Evolutionary conservation across 768 basidiomycete species (phyloP).

Genomic region (Tricholoma saponaceum): DNA sequence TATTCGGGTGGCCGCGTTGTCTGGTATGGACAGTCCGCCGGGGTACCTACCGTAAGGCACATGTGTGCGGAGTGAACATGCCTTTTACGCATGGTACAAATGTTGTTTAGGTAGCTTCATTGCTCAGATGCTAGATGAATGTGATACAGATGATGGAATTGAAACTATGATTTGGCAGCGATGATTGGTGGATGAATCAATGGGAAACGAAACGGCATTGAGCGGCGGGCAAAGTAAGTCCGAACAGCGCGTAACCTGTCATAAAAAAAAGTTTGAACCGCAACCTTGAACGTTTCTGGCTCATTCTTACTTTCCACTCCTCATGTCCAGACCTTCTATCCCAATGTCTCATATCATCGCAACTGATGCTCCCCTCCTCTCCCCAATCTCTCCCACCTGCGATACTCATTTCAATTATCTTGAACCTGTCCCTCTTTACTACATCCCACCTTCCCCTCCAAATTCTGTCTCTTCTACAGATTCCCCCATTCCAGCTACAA

Average conservation of each 20-base stretch:
- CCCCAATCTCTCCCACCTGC: conserved; percentile 34
- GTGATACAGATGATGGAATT: not conserved
- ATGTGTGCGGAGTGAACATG: no score
- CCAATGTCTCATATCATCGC: conserved; percentile 59
- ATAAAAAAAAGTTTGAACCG: conserved; percentile 16
- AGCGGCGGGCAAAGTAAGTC: conserved; percentile 22
- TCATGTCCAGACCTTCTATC: conserved; percentile 29
- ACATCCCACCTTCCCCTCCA: conserved; percentile 45
- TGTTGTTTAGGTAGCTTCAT: no score
- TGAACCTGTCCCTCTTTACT: conserved; percentile 36
- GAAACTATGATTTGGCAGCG: not conserved
- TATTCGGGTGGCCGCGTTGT: no score
- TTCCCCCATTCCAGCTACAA: conserved; percentile 41
- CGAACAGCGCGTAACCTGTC: conserved; percentile 14
- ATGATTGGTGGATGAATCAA: no score
- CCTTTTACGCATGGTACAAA: no score
- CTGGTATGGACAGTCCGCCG: no score
- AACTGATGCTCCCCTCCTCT: conserved; percentile 54
- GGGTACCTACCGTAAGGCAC: no score
- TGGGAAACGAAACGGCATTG: no score
- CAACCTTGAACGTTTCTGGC: no score
- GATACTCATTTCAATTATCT: conserved; percentile 47
- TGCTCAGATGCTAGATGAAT: not conserved
- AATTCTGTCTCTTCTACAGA: conserved; percentile 42
- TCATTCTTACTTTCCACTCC: conserved; percentile 2